Base-by-base conservation (phyloP, 257 asterid species). In the Salvia splendens region DNA sequence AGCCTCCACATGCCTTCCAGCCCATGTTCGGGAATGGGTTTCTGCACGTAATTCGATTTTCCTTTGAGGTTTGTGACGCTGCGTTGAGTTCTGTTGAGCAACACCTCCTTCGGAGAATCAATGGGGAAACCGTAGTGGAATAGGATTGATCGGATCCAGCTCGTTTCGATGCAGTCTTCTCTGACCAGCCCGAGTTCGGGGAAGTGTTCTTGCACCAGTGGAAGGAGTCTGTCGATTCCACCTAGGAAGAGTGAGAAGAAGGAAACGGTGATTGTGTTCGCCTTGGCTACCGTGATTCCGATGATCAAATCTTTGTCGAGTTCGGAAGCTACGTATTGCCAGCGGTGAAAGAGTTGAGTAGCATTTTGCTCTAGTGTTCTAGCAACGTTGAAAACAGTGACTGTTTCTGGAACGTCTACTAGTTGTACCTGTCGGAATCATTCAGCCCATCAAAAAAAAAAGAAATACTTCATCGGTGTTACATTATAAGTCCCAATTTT, bases 91-190 rank as follows among this genome's bases (percentile, higher is more conserved):
- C 12, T 24, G 38, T 20, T 42, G 1, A 61, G 52, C 17, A 61
- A 6, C 6, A 45, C 2, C 11, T 16, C 51, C 3, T 3, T 5
- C 2, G 52, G 2, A 2, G 55, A 15, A 1, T 43, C 67, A 4
- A 43, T 20, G 8, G 53, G 16, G 7, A 41, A 42, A 4, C 8
- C 15, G 3, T 4, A 3, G 7, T 2, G 0, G n/a, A 9, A 41
- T 4, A 61, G 12, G 6, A 61, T 4, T 12, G 67, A 41, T 42
- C 42, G 20, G 4, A 61, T 41, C 67, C 67, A 61, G 2, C 51
- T 42, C 67, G 38, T 61, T 20, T 61, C 52, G 12, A 4, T 42
- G 53, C 67, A 61, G 52, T 61, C 52, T 20, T 42, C 41, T 61
- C 53, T 42, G 0, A 4, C 10, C 8, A 61, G 33, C 24, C 14